Conservation (phyloP, 2,329 filamentous ascomycete species). For the Phialophora tarda region DNA sequence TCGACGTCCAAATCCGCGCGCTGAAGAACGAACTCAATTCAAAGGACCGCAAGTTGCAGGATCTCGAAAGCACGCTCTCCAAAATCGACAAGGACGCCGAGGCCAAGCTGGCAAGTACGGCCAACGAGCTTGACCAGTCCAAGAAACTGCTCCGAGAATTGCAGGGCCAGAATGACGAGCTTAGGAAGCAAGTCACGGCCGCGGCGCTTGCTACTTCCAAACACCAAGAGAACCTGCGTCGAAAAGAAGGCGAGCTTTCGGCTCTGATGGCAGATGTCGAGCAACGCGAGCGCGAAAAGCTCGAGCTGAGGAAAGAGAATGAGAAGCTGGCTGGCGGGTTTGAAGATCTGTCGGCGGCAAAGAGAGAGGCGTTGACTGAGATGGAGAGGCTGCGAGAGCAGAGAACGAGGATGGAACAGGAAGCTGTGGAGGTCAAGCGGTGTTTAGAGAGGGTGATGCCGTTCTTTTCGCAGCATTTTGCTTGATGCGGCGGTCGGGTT, state of each 20-base stretch:
- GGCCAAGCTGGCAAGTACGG: slow-evolving; percentile 76
- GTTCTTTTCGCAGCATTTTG: slow-evolving; percentile 38
- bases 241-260: slow-evolving; percentile 91
- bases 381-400: slow-evolving; percentile 84
- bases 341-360: slow-evolving; percentile 74
- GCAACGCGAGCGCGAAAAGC: slow-evolving; percentile 80
- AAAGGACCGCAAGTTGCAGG: slow-evolving; percentile 87
- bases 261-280: slow-evolving; percentile 84
- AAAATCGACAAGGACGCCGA: slow-evolving; percentile 88
- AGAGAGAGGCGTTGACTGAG: slow-evolving; percentile 86
- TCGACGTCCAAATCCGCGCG: slow-evolving; percentile 74
- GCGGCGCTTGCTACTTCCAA: slow-evolving; percentile 90
- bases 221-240: slow-evolving; percentile 90
- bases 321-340: slow-evolving; percentile 73
- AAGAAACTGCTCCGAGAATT: slow-evolving; percentile 78
- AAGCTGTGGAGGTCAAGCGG: slow-evolving; percentile 84
- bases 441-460: slow-evolving; percentile 86
- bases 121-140: slow-evolving; percentile 77
- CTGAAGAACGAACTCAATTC: slow-evolving; percentile 86
- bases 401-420: slow-evolving; percentile 81
- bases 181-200: slow-evolving; percentile 83
- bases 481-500: slow-evolving; percentile 12
- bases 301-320: slow-evolving; percentile 78
- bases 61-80: slow-evolving; percentile 82
- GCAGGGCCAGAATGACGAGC: slow-evolving; percentile 76